Evolutionary conservation across 345 rosid species (phyloP).

Genomic region (Syzygium grande): DNA sequence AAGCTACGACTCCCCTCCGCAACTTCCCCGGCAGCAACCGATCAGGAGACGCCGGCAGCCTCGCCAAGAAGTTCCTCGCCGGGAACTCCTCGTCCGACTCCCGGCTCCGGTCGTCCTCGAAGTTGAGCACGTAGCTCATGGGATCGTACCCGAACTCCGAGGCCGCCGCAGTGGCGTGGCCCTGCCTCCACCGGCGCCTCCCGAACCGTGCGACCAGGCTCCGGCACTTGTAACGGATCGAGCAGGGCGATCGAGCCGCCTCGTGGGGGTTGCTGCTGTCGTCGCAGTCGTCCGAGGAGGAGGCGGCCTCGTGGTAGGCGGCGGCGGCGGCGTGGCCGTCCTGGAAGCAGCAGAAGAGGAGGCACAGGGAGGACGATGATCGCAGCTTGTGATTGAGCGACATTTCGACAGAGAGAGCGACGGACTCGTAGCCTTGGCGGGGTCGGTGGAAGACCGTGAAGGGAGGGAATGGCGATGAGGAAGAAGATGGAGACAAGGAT

Average conservation of each 20-base stretch:
- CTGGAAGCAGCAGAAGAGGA: too few relatives aligned
- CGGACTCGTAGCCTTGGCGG: too few relatives aligned
- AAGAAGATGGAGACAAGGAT: neutral
- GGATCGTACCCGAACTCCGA: conserved; percentile 58
- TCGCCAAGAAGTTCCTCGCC: neutral
- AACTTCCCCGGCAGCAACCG: neutral
- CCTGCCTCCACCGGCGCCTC: neutral
- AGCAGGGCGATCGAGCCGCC: too few relatives aligned
- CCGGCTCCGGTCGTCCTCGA: conserved; percentile 32
- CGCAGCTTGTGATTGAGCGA: too few relatives aligned
- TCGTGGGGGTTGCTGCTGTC: too few relatives aligned
- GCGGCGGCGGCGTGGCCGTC: too few relatives aligned
- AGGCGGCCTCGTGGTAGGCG: too few relatives aligned
- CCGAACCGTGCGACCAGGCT: too few relatives aligned
- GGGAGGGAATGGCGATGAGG: neutral
- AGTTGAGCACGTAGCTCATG: conserved; percentile 60
- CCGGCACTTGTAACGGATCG: too few relatives aligned
- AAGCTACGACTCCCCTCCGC: neutral
- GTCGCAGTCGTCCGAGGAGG: too few relatives aligned
- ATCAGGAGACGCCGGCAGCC: conserved; percentile 49
- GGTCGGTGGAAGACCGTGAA: neutral
- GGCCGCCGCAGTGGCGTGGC: neutral
- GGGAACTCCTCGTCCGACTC: conserved; percentile 13
- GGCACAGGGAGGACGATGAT: too few relatives aligned
- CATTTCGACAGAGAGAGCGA: too few relatives aligned